Evolutionary conservation across 140 eudicot genomes (phyloP).

Genomic region (Erigeron philadelphicus): DNA sequence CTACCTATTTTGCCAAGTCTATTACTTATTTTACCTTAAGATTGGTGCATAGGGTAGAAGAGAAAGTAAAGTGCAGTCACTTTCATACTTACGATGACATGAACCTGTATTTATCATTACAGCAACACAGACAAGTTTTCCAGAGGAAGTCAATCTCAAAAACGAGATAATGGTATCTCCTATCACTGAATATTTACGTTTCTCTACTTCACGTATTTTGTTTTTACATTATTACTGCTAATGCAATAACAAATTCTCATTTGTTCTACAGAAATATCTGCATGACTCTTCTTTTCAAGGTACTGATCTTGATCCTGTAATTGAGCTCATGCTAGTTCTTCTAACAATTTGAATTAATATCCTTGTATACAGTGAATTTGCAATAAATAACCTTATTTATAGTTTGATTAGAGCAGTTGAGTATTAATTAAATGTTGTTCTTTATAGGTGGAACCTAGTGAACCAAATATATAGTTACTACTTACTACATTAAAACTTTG

Average conservation of each 20-base stretch:
- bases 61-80: neutral
- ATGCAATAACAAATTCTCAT: constrained; percentile 14
- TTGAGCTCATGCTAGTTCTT: neutral
- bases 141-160: constrained; percentile 44
- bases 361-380: neutral
- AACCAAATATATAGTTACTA: neutral
- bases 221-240: constrained; percentile 16
- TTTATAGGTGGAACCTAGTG: neutral
- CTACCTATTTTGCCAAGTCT: constrained; percentile 11
- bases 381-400: neutral
- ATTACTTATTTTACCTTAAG: neutral
- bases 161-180: constrained; percentile 54
- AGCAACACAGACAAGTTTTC: constrained; percentile 28
- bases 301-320: constrained; percentile 16
- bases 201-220: neutral
- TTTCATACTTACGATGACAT: constrained; percentile 7
- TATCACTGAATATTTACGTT: neutral
- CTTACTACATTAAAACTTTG: neutral
- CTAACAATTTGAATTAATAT: neutral
- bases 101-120: constrained; percentile 23
- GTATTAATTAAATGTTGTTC: neutral
- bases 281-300: constrained; percentile 76
- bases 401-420: neutral
- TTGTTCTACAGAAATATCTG: constrained; percentile 53
- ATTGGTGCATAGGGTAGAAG: neutral